Conservation (phyloP, 2,329 filamentous ascomycete genomes). For the Dichotomopilus funicola region DNA sequence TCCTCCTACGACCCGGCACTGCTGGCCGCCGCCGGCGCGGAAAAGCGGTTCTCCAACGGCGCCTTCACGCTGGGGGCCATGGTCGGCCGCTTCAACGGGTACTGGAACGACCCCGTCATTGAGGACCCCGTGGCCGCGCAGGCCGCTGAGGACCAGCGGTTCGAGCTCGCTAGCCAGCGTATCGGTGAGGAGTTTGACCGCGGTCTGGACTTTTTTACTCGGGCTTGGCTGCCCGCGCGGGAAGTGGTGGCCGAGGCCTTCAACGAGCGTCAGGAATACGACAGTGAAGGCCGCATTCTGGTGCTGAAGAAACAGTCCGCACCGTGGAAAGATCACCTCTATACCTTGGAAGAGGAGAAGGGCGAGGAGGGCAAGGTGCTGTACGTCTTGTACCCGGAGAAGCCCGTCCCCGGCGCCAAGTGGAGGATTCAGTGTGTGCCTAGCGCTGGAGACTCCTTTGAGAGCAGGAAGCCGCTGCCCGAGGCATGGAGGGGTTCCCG, state of each 20-base stretch:
- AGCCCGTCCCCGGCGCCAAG: slow-evolving; percentile 64
- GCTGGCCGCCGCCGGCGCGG: slow-evolving; percentile 61
- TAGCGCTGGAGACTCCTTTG: slow-evolving; percentile 75
- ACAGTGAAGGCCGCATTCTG: slow-evolving; percentile 71
- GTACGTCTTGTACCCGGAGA: slow-evolving; percentile 91
- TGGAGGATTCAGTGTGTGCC: slow-evolving; percentile 96
- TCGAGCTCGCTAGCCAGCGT: slow-evolving; percentile 67
- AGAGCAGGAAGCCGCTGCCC: slow-evolving; percentile 84
- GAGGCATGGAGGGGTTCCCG: slow-evolving; percentile 88
- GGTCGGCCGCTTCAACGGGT: slow-evolving; percentile 72
- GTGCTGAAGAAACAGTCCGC: slow-evolving; percentile 71
- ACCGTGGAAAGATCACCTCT: slow-evolving; percentile 96
- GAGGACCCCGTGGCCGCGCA: slow-evolving; percentile 54
- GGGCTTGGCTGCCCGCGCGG: slow-evolving; percentile 82
- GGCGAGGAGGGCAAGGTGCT: slow-evolving; percentile 52
- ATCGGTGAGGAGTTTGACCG: slow-evolving; percentile 85
- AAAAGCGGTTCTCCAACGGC: slow-evolving; percentile 77
- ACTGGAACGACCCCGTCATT: slow-evolving; percentile 63
- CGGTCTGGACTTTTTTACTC: slow-evolving; percentile 68
- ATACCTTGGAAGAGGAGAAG: slow-evolving; percentile 67
- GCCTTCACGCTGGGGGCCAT: slow-evolving; percentile 80
- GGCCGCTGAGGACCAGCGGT: slow-evolving; percentile 72
- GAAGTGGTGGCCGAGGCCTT: slow-evolving; percentile 73
- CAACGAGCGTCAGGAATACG: slow-evolving; percentile 57
- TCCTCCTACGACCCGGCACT: slow-evolving; percentile 68